Conservation (phyloP, 257 asterid genomes). For the Eucommia ulmoides region DNA sequence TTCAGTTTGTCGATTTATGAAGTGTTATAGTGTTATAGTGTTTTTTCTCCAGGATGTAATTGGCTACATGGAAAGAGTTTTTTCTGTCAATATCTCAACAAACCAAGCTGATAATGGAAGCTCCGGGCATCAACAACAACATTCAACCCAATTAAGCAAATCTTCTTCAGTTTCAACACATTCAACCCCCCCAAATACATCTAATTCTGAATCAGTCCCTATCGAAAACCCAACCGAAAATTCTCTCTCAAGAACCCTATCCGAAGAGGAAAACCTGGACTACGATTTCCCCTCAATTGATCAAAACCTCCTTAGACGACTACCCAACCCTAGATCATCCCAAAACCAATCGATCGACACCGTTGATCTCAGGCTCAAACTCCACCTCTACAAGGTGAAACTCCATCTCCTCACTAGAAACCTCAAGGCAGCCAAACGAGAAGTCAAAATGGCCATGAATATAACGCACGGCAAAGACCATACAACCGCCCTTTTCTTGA, state of each 20-base stretch:
- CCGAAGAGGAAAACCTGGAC: conserved; percentile 62
- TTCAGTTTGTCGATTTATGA: too few relatives aligned
- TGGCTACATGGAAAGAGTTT: conserved; percentile 73
- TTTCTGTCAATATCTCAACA: conserved; percentile 37
- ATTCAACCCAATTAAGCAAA: conserved; percentile 25
- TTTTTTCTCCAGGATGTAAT: conserved; percentile 68
- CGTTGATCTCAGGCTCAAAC: conserved; percentile 53
- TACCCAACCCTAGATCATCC: conserved; percentile 39
- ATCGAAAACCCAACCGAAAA: conserved; percentile 31
- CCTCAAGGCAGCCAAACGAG: conserved; percentile 85
- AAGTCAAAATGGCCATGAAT: conserved; percentile 90
- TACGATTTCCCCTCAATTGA: too few relatives aligned
- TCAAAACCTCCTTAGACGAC: too few relatives aligned
- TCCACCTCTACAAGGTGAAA: conserved; percentile 75
- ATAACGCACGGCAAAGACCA: conserved; percentile 66
- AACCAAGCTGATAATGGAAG: conserved; percentile 57
- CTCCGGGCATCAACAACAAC: conserved; percentile 36
- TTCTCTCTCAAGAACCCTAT: conserved; percentile 48
- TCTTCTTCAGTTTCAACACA: conserved; percentile 37
- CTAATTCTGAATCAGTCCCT: conserved; percentile 37
- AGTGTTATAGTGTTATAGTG: too few relatives aligned
- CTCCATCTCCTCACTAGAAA: conserved; percentile 63
- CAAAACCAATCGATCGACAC: conserved; percentile 40
- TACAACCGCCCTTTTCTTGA: conserved; percentile 63
- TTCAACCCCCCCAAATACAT: conserved; percentile 28